A percentile compares a stretch with the other conserved stretches of the same genome.
phyloP scores from a whole-genome alignment of 1,139 yeast species.

The Pneumocystis murina region DNA sequence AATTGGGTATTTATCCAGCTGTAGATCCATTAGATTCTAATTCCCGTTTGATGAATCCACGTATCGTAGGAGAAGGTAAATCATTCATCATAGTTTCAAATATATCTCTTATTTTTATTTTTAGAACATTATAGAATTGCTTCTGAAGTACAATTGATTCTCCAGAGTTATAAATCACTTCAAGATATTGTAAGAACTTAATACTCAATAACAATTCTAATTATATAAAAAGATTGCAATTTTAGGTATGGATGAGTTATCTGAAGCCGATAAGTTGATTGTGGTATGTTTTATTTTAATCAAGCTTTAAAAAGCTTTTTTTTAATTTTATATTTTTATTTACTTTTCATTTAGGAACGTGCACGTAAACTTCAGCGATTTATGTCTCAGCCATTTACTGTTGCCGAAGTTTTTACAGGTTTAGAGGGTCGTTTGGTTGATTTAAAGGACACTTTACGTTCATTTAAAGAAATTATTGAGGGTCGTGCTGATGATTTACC shows the following conservation, averaged over 20 bases:
- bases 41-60: conserved; percentile 93
- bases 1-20: conserved; percentile 99
- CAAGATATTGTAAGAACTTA: conserved; percentile 55
- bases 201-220: background rate
- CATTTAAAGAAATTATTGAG: conserved; percentile 93
- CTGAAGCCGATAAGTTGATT: conserved; percentile 94
- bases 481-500: conserved; percentile 99
- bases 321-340: background rate
- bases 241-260: conserved; percentile 99
- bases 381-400: conserved; percentile 99
- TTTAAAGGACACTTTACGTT: conserved; percentile 82
- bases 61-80: conserved; percentile 72
- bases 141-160: conserved; percentile 86
- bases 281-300: conserved; percentile 30
- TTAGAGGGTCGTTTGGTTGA: conserved; percentile 95
- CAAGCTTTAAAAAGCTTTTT: background rate
- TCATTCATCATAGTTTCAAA: background rate
- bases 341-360: conserved; percentile 44
- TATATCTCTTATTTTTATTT: background rate
- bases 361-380: conserved; percentile 99
- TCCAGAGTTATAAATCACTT: conserved; percentile 98
- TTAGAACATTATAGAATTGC: conserved; percentile 91
- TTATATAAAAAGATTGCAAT: conserved; percentile 54
- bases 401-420: conserved; percentile 99
- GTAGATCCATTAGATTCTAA: conserved; percentile 99